Evolutionary conservation across 441 rosid genomes (phyloP), one percentile per base, ranked within the genome.

Genomic region (Pelargonium myrrhifolium): DNA sequence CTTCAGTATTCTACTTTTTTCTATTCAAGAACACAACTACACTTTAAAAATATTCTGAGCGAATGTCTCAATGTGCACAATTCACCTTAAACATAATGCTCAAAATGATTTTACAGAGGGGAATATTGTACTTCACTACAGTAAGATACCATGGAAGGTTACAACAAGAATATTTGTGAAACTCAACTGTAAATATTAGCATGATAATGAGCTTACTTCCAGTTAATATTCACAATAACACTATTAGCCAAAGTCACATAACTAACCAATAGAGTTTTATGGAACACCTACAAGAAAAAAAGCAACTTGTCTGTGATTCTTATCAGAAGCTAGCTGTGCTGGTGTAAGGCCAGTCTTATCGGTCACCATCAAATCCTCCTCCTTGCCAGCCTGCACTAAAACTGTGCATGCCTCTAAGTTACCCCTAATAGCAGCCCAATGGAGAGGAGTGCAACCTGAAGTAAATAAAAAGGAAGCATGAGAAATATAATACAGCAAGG

Each of bases 321-420:
- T 94, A 67, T 94, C 94, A 60, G 97, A 84, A 78, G 99, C 96
- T 79, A 94, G 99, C 74, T 92, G 99, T 18, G 94, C 97, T 1
- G 99, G 98, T 47, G 98, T 92, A 73, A 92, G 93, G 70, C 97
- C 99, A 8, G 88, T 80, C 73, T 90, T 84, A 79, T 94, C 97
- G 40, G 94, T 84, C 74, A 92, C 84, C 74, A 86, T 77, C 75
- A 94, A 79, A 81, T 92, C 97, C 72, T 92, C 99, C 80, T 83
- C 85, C 83, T 90, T 94, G 67, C 99, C 96, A 76, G 96, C 98
- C 82, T 89, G 98, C 59, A 92, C 93, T 74, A 92, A 75, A 42
- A 92, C 94, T n/a, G 96, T 92, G 87, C 98, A 92, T 62, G 98
- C 98, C 84, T 92, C 97, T 81, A 92, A 74, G 82, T 94, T 92